Base-by-base conservation (phyloP, 176 grass and related monocot species). In the Oropetium thomaeum region DNA sequence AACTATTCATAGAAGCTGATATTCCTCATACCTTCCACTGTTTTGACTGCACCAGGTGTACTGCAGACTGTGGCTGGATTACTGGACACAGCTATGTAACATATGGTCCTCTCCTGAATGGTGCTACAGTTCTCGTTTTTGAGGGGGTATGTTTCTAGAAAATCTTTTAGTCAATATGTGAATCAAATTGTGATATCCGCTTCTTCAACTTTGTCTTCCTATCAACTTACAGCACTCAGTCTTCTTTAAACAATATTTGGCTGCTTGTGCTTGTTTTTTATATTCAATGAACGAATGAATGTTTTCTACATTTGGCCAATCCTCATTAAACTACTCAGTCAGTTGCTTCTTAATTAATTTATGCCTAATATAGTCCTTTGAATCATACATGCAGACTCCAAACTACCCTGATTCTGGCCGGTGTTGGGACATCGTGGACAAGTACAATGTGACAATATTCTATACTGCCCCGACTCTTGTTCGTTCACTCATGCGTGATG, bases 31-130 rank as follows among this genome's bases (percentile, higher is more conserved):
- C 16, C 15, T 72, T 71, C 16, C 59, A 67, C 63, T 81, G 25
- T 83, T 67, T 81, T 64, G 62, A 69, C 89, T 60, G 39, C 43
- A 79, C 69, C 72, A 99, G 96, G 96, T 99, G 96, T 54, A 99
- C 96, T 80, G 96, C 96, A 70, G 96, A 99, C 67, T 99, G 96
- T 79, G 96, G 96, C 9, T 99, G 96, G 96, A 99, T 99, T 71
- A 99, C 96, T 58, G 96, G 96, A 33, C 96, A 99, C 73, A 99
- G 96, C 70, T 99, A 99, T 70, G 89, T 99, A 49, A 86, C 96
- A 58, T 99, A 99, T 76, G 96, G 96, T n/a, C 96, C 96, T 76
- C 91, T 99, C 51, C 16, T 99, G 70, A 99, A 99, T 90, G 91
- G 91, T 80, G 91, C 96, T 45, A 88, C 87, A 54, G 82, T 95